These are phyloP conservation scores for Cryptosporidium meleagridis DNA, from an alignment of 169 alveolate species.

Conservation along the genomic window DNA sequence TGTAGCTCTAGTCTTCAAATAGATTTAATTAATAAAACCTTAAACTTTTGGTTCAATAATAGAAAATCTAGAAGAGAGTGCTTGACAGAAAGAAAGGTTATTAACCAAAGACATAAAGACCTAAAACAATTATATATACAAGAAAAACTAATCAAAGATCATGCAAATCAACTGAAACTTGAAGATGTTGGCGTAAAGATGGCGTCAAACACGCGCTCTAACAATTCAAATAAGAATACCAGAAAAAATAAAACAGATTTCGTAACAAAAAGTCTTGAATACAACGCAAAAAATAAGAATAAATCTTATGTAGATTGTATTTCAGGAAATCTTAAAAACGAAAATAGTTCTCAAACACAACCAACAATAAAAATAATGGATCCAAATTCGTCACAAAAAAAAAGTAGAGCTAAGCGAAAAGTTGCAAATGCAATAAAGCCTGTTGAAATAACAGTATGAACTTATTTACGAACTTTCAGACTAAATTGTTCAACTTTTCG, in stretches of 20 bases:
- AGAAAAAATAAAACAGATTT: not conserved
- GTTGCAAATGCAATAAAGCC: not conserved
- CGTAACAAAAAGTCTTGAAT: not conserved
- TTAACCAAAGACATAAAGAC: slow-evolving; percentile 52
- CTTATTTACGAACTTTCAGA: not conserved
- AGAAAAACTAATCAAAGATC: slow-evolving; percentile 8
- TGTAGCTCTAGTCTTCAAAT: slow-evolving; percentile 6
- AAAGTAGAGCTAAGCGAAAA: not conserved
- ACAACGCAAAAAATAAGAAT: not conserved
- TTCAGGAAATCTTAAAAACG: not conserved
- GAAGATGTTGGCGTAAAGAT: slow-evolving; percentile 38
- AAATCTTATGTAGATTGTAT: not conserved
- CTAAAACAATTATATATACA: slow-evolving; percentile 18
- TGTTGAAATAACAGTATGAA: not conserved
- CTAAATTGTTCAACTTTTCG: not conserved
- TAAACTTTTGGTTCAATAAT: slow-evolving; percentile 43
- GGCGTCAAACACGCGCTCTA: not conserved
- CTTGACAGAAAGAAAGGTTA: slow-evolving; percentile 24
- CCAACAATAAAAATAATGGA: not conserved
- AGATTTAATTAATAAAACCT: not conserved
- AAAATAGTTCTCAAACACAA: not conserved
- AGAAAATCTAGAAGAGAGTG: slow-evolving; percentile 63
- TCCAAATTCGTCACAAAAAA: not conserved
- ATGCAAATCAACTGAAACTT: slow-evolving; percentile 21
- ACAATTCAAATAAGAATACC: not conserved